A percentile compares a stretch with the other conserved stretches of the same genome.
Evolutionary conservation across 352 stramenopile species (phyloP).

Genomic region (Phytopythium ostracodes): DNA sequence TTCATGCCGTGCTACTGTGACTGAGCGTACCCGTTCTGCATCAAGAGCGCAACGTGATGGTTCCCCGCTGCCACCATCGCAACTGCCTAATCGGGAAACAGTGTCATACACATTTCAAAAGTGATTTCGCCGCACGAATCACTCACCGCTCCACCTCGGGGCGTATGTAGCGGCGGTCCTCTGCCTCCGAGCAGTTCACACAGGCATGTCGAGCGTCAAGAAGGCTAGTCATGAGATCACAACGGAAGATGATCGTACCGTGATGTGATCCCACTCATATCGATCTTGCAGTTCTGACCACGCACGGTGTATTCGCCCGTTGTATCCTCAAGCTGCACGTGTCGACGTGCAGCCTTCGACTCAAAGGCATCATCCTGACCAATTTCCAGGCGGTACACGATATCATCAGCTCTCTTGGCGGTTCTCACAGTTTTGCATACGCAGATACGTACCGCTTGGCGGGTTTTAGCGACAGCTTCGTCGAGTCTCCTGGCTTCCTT

Average conservation of each 20-base stretch:
- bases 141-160: conserved; percentile 30
- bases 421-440: background rate
- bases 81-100: conserved; percentile 30
- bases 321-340: conserved; percentile 59
- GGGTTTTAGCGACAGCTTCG: conserved; percentile 31
- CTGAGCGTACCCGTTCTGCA: conserved; percentile 64
- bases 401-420: background rate
- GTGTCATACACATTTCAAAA: background rate
- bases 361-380: conserved; percentile 50
- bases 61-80: conserved; percentile 68
- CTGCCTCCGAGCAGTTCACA: conserved; percentile 13
- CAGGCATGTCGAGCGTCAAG: background rate
- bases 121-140: background rate
- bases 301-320: conserved; percentile 55
- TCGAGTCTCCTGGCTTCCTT: conserved; percentile 25
- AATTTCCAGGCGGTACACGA: background rate
- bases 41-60: conserved; percentile 77
- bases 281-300: conserved; percentile 49
- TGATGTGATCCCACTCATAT: conserved; percentile 78
- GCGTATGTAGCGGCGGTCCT: conserved; percentile 54
- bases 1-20: background rate
- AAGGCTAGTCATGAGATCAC: background rate
- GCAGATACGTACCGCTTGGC: conserved; percentile 21
- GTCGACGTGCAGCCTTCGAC: conserved; percentile 31
- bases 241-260: conserved; percentile 24